Percentiles rank a stretch among this genome's conserved stretches.
Evolutionary conservation across 75 land plant genomes (phyloP).

Genomic region (Picea glauca): DNA sequence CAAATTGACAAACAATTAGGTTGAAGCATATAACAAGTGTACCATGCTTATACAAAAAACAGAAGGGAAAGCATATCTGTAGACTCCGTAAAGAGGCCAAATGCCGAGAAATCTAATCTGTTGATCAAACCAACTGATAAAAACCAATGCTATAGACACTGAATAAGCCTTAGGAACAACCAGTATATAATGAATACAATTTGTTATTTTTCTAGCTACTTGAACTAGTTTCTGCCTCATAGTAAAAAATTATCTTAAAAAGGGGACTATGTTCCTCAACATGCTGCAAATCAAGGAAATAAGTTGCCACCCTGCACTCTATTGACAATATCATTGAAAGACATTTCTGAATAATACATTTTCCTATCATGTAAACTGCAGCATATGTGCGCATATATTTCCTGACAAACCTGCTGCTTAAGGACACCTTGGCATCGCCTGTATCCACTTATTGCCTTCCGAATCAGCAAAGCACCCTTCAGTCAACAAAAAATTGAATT

Average conservation of each 20-base stretch:
- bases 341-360: not conserved
- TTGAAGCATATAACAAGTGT: not conserved
- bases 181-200: not conserved
- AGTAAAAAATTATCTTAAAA: not conserved
- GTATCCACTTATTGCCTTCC: constrained; percentile 37
- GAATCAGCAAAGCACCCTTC: constrained; percentile 36
- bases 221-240: not conserved
- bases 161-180: not conserved
- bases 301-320: not conserved
- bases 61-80: not conserved
- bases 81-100: not conserved
- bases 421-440: constrained; percentile 30
- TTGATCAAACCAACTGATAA: not conserved
- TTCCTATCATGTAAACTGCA: not conserved
- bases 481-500: not conserved
- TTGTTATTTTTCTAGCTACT: not conserved
- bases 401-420: constrained; percentile 3
- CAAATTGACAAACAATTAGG: not conserved
- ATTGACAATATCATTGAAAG: not conserved
- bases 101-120: not conserved
- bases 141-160: not conserved
- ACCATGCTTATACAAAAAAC: not conserved
- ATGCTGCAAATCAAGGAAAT: not conserved
- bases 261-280: not conserved
- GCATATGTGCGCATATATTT: not conserved